Evolutionary conservation across 1,139 yeast genomes (phyloP).

Genomic region (Debaryomyces fabryi): DNA sequence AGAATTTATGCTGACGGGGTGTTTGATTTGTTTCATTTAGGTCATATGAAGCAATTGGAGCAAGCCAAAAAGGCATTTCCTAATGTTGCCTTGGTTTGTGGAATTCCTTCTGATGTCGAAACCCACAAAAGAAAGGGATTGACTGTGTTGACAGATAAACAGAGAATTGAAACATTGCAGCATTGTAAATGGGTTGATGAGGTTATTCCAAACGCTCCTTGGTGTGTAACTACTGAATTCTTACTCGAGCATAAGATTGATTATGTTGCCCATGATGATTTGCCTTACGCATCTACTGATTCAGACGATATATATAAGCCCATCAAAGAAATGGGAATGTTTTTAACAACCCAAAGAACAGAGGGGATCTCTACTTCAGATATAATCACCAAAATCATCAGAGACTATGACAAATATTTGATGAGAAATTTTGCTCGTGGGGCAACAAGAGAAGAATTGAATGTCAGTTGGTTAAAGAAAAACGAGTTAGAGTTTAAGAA

Average conservation of each 20-base stretch:
- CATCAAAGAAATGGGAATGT: conserved; percentile 86
- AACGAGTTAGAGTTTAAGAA: conserved; percentile 93
- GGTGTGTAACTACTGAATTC: conserved; percentile 89
- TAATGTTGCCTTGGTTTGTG: conserved; percentile 83
- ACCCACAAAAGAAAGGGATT: conserved; percentile 93
- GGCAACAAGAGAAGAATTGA: conserved; percentile 92
- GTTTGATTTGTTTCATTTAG: conserved; percentile 92
- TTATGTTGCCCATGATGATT: conserved; percentile 96
- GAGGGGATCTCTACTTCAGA: conserved; percentile 96
- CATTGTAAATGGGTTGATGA: conserved; percentile 99
- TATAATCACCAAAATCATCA: conserved; percentile 89
- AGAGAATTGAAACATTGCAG: conserved; percentile 81
- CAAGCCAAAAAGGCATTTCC: conserved; percentile 94
- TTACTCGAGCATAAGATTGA: conserved; percentile 79
- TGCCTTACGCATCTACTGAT: conserved; percentile 88
- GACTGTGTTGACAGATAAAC: conserved; percentile 85
- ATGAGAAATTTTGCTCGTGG: conserved; percentile 98
- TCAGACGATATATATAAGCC: conserved; percentile 92
- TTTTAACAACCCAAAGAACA: conserved; percentile 92
- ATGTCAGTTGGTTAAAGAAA: conserved; percentile 96
- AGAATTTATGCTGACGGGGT: conserved; percentile 97
- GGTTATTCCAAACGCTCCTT: conserved; percentile 91
- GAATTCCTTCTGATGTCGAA: conserved; percentile 86
- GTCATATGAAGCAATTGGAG: conserved; percentile 96
- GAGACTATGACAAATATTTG: conserved; percentile 94